Base-by-base conservation (phyloP, 1,139 yeast genomes). In the Zygotorulaspora mrakii region DNA sequence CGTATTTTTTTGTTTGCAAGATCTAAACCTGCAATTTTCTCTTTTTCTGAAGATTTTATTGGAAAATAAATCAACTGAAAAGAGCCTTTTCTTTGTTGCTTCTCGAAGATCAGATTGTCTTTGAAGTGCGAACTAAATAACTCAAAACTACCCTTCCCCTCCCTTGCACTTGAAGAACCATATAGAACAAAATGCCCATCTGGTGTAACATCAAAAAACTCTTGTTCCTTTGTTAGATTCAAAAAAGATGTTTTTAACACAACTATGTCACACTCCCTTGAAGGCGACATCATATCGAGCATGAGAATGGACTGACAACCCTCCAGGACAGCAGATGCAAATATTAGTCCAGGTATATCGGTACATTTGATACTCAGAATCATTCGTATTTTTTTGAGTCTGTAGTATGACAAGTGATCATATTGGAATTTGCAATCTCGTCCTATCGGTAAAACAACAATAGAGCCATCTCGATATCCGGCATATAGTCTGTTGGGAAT, bases 101-200 rank as follows among this genome's bases (percentile, higher is more conserved):
- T 34, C 11, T 39, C 44, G n/a, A 37, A 26, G 10, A 32, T 37
- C 5, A 42, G 28, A 31, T 45, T 45, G 24, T 45, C 50, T 9
- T 21, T 31, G 17, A 42, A 26, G 10, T 31, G 26, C 5, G 46
- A 40, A 3, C 49, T 43, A 31, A 52, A 57, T 10, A 54, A 30
- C 27, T 55, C 57, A 33, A 54, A 50, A 25, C 47, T 53, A 9
- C 51, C 52, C 12, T 23, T 26, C 7, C 45, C 47, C 18, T 35
- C 31, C 8, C 33, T 27, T 4, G 40, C 43, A 4, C 35, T 32
- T 8, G 32, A 37, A 7, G 47, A 46, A 6, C 62, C 62, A 40
- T 58, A 58, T n/a, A 50, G 25, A 1, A 57, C 17, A 25, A 37
- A 48, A 4, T 43, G 39, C 4, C 52, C 55, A 38, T 53, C 49